phyloP scores from a whole-genome alignment of 805 yeast species.

The Pichia sporocuriosa region DNA sequence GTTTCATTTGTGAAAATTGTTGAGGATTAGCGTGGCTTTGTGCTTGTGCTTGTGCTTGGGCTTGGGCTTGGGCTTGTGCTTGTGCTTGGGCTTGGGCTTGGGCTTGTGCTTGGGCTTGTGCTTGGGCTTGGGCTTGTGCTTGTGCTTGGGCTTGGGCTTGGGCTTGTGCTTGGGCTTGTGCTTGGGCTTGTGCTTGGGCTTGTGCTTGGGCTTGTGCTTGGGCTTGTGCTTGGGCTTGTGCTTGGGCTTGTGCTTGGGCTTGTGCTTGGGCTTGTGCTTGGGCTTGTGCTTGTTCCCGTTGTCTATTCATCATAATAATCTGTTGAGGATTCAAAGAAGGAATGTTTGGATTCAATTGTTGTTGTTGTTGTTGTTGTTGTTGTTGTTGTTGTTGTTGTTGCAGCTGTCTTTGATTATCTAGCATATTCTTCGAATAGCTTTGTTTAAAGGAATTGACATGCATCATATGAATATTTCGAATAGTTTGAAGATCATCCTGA shows the following conservation, averaged over 20 bases:
- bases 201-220: conserved; percentile 13
- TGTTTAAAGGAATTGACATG: conserved; percentile 52
- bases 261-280: conserved; percentile 6
- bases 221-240: conserved; percentile 14
- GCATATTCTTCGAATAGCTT: conserved; percentile 30
- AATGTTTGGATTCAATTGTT: conserved; percentile 9
- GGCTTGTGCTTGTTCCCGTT: conserved; percentile 16
- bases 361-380: conserved; percentile 26
- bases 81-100: conserved; percentile 13
- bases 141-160: not conserved
- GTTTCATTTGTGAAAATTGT: conserved; percentile 8
- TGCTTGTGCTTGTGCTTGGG: conserved; percentile 4
- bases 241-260: conserved; percentile 5
- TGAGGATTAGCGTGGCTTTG: not conserved
- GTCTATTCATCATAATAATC: conserved; percentile 28
- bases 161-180: conserved; percentile 5
- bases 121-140: conserved; percentile 5
- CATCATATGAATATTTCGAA: conserved; percentile 60
- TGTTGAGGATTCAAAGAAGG: conserved; percentile 27
- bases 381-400: conserved; percentile 31
- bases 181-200: conserved; percentile 10
- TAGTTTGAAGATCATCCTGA: conserved; percentile 47
- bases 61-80: conserved; percentile 10
- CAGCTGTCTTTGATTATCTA: conserved; percentile 16
- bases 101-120: conserved; percentile 10